Percentiles rank a stretch among this genome's conserved stretches.
Conservation (phyloP, 1,284 basidiomycete genomes). For the Cutaneotrichosporon sp. region DNA sequence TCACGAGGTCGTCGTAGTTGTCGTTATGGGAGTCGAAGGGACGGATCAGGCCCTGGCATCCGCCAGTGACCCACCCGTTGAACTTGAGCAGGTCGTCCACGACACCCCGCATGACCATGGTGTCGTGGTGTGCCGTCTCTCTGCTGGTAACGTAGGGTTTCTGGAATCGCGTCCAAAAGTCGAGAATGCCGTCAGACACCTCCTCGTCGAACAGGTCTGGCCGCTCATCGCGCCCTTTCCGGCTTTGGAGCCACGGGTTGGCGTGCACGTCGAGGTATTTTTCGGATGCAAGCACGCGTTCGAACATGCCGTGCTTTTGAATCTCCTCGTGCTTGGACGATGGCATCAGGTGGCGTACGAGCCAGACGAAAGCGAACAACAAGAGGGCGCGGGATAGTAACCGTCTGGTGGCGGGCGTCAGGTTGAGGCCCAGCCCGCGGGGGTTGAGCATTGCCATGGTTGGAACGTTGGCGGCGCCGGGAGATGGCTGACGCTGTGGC, state of each 20-base stretch:
- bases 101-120: slow-evolving; percentile 75
- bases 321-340: slow-evolving; percentile 54
- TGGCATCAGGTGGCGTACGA: slow-evolving; percentile 39
- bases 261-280: slow-evolving; percentile 78
- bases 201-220: slow-evolving; percentile 71
- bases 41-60: slow-evolving; percentile 80
- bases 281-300: slow-evolving; percentile 76
- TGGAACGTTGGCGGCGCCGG: slow-evolving; percentile 23
- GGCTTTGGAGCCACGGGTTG: slow-evolving; percentile 76
- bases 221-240: slow-evolving; percentile 75
- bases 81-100: slow-evolving; percentile 85
- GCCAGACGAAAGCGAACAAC: slow-evolving; percentile 33
- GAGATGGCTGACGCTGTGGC: not conserved
- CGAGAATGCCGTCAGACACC: slow-evolving; percentile 67
- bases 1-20: slow-evolving; percentile 77
- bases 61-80: slow-evolving; percentile 98
- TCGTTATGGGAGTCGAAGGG: slow-evolving; percentile 81
- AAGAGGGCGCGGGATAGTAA: slow-evolving; percentile 40
- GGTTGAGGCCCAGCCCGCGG: slow-evolving; percentile 19
- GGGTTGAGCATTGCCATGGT: slow-evolving; percentile 25
- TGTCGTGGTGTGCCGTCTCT: slow-evolving; percentile 79
- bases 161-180: slow-evolving; percentile 88
- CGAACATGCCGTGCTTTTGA: slow-evolving; percentile 72
- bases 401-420: slow-evolving; percentile 38
- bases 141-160: slow-evolving; percentile 74